These are phyloP conservation scores for Fusarium cyanostomum DNA, from an alignment of 2,329 filamentous ascomycete species.

Conservation along the genomic window DNA sequence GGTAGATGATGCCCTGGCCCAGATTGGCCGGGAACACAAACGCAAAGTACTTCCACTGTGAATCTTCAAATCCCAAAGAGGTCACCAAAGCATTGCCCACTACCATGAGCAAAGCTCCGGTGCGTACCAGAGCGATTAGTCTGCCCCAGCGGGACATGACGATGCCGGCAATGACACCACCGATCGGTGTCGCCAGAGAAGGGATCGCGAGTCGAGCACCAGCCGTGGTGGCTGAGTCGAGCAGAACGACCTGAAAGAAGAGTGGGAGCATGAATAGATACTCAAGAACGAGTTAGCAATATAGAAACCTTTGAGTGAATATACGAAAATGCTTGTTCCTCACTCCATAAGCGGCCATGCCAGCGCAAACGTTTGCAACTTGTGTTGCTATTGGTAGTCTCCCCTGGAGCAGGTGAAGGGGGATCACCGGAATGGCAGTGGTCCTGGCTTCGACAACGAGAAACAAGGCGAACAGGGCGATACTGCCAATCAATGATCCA, in stretches of 20 bases:
- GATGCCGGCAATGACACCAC: constrained; percentile 65
- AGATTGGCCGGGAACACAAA: constrained; percentile 68
- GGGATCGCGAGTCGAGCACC: constrained; percentile 72
- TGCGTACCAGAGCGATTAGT: constrained; percentile 61
- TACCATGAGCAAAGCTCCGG: constrained; percentile 61
- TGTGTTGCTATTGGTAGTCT: constrained; percentile 64
- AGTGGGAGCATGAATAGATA: constrained; percentile 76
- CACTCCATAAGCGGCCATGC: constrained; percentile 70
- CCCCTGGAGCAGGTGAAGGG: constrained; percentile 65
- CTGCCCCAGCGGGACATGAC: constrained; percentile 67
- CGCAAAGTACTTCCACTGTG: constrained; percentile 63
- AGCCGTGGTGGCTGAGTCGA: constrained; percentile 70
- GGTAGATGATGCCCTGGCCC: constrained; percentile 69
- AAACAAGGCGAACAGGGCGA: constrained; percentile 56
- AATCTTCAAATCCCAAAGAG: constrained; percentile 59
- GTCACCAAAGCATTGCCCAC: constrained; percentile 63
- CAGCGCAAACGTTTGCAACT: constrained; percentile 67
- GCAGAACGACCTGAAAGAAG: constrained; percentile 74
- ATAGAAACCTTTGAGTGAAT: no score
- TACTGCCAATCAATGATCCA: constrained; percentile 54
- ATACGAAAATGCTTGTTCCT: constrained; percentile 40
- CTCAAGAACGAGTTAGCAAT: constrained; percentile 44
- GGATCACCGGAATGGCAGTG: constrained; percentile 63
- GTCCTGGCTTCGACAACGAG: constrained; percentile 59
- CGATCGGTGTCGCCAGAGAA: constrained; percentile 66